Conservation (phyloP, 1,139 yeast genomes). For the Yarrowia galli region DNA sequence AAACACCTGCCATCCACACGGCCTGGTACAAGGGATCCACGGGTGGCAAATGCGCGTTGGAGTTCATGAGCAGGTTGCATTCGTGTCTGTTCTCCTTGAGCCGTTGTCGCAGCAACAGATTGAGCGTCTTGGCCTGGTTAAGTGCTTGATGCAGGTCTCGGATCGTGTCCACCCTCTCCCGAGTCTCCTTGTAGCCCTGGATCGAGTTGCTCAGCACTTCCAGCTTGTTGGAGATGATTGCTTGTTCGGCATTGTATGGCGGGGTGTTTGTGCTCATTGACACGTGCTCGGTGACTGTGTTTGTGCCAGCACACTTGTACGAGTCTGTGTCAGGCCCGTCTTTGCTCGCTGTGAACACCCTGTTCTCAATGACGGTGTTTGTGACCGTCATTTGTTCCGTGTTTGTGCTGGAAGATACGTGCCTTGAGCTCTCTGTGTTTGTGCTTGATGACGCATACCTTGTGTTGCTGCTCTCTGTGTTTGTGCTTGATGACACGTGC, state of each 20-base stretch:
- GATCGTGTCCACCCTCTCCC: conserved; percentile 2
- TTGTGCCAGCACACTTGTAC: no score
- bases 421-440: no score
- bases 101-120: conserved; percentile 8
- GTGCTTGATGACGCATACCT: not conserved
- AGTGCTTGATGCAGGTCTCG: conserved; percentile 1
- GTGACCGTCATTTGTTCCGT: no score
- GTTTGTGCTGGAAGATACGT: not conserved
- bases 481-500: not conserved
- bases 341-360: no score
- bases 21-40: conserved; percentile 19
- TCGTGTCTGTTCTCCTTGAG: conserved; percentile 20
- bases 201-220: not conserved
- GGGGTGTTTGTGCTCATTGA: not conserved
- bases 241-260: not conserved
- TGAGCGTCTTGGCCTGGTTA: conserved; percentile 19
- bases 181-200: not conserved
- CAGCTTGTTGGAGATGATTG: not conserved
- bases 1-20: conserved; percentile 15
- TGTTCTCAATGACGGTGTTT: no score
- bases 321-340: no score
- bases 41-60: not conserved
- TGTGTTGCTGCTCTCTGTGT: not conserved
- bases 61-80: conserved; percentile 5
- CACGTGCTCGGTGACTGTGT: not conserved